phyloP scores from a whole-genome alignment of 2,329 filamentous ascomycete species.

The Cladophialophora immunda region DNA sequence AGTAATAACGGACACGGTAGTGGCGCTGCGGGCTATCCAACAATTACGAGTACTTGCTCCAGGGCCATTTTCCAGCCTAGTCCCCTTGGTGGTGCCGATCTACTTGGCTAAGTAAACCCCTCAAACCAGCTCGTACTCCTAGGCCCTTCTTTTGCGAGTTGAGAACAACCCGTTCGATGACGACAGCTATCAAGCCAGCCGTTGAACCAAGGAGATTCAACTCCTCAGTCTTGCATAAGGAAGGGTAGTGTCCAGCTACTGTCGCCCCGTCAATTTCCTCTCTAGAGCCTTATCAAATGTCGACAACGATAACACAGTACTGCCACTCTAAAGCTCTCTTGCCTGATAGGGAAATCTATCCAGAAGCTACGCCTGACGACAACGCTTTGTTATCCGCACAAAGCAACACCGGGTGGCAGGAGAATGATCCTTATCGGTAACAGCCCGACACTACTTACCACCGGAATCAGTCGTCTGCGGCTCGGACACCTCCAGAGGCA shows the following conservation, averaged over 20 bases:
- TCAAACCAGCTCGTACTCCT: too few species aligned
- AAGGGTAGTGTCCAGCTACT: background rate
- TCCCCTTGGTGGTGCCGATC: too few species aligned
- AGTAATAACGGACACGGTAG: too few species aligned
- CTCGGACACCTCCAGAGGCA: background rate
- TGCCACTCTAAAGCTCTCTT: constrained; percentile 5
- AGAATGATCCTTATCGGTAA: background rate
- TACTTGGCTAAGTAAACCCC: too few species aligned
- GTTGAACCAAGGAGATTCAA: background rate
- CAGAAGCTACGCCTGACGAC: background rate
- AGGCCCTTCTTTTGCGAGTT: too few species aligned
- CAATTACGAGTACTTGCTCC: too few species aligned
- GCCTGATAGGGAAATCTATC: background rate
- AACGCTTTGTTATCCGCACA: background rate
- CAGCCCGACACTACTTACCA: background rate
- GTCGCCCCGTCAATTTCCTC: too few species aligned
- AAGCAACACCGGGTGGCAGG: background rate
- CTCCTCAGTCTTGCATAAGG: too few species aligned
- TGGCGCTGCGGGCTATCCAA: too few species aligned
- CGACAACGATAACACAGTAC: constrained; percentile 7
- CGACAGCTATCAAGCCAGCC: background rate
- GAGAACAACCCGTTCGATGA: too few species aligned
- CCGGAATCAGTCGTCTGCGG: background rate
- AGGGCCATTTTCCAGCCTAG: too few species aligned
- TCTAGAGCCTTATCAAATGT: constrained; percentile 3